Base-by-base conservation (phyloP, 169 alveolate genomes). In the Plasmodium vivax region DNA sequence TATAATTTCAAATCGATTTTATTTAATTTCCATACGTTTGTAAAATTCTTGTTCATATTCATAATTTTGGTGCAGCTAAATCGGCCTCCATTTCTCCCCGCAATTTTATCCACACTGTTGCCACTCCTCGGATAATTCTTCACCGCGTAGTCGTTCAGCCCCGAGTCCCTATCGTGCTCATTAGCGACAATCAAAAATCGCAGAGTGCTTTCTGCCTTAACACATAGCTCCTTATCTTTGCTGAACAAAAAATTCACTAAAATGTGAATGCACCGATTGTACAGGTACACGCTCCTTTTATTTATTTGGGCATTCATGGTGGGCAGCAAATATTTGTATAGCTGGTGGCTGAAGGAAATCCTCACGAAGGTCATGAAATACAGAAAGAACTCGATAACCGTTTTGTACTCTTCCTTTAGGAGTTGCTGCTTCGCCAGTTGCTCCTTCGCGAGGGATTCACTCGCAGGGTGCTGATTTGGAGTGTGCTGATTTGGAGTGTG, bases 181-280 rank as follows among this genome's bases (percentile, higher is more conserved):
- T 87, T 36, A 16, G n/a, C 30, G 14, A 16, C 12, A 51, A 87
- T 87, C 32, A 87, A 71, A 87, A 75, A 51, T 0, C 38, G 58
- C n/a, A 87, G 23, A 3, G 79, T 71, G 12, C 62, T 41, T 79
- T 87, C 93, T 32, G 93, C 93, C 71, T 56, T 75, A 36, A 10
- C 43, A 19, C 83, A 87, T 79, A 87, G 54, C 9, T 58, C 62
- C 27, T 30, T 87, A 6, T 87, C 82, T 36, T 75, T 58, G 19
- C 87, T 87, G 77, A 87, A 87, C 68, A 87, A 56, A 77, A 87
- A 87, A 87, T 87, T 79, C 80, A 87, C 12, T 51, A 87, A 77
- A 8, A 77, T 58, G 30, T 87, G 87, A 23, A 87, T 87, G 81
- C 93, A 87, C 43, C 93, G 88, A 77, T 75, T 75, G 68, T 87